Evolutionary conservation across 1,284 basidiomycete genomes (phyloP).

Genomic region (Ustilago bromivora): DNA sequence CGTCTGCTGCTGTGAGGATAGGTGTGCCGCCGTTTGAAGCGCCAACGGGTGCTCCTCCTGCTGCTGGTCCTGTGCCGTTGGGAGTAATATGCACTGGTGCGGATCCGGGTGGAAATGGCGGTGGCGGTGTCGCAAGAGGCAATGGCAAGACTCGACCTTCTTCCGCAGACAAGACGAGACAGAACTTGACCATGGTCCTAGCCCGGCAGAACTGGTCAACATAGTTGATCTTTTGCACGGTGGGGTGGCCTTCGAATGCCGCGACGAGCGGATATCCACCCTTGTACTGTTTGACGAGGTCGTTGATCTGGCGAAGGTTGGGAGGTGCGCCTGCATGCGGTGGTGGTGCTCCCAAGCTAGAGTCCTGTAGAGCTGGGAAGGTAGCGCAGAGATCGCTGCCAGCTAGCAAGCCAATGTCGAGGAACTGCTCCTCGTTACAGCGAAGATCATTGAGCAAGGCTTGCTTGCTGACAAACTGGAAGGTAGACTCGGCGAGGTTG

Average conservation of each 20-base stretch:
- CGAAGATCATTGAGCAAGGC: constrained; percentile 81
- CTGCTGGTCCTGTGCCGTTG: constrained; percentile 68
- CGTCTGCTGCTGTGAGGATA: constrained; percentile 80
- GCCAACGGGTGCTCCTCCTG: constrained; percentile 75
- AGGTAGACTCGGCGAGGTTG: constrained; percentile 70
- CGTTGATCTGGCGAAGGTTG: constrained; percentile 71
- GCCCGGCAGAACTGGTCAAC: constrained; percentile 89
- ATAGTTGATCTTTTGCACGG: constrained; percentile 82
- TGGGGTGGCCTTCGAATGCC: constrained; percentile 73
- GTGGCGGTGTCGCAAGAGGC: constrained; percentile 78
- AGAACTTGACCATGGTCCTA: constrained; percentile 91
- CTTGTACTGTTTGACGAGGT: constrained; percentile 62
- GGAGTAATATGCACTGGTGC: constrained; percentile 19
- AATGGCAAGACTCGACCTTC: constrained; percentile 86
- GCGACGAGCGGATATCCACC: constrained; percentile 60
- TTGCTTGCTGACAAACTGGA: constrained; percentile 87
- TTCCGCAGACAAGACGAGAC: constrained; percentile 89
- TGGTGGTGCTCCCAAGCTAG: constrained; percentile 67
- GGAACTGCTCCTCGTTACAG: constrained; percentile 88
- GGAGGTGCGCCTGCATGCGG: constrained; percentile 44
- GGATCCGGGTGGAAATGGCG: constrained; percentile 59
- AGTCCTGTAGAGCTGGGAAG: constrained; percentile 79
- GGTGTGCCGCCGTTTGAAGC: constrained; percentile 72
- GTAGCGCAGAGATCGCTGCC: constrained; percentile 88
- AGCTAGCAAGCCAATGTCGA: constrained; percentile 90